phyloP scores from a whole-genome alignment of 192 early-diverging fungal genomes.

The Gigaspora rosea region DNA sequence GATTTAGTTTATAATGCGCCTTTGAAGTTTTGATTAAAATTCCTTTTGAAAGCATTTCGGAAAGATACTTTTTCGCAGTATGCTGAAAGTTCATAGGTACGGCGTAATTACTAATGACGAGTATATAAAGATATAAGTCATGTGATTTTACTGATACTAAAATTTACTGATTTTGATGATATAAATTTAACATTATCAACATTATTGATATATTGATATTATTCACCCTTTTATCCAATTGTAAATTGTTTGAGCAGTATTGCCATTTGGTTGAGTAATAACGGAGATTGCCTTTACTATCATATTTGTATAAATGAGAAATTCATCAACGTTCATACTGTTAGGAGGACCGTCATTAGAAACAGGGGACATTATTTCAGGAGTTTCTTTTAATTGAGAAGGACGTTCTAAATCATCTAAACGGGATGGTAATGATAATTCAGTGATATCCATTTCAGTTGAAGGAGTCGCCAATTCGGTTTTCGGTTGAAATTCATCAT shows the following conservation, averaged over 20 bases:
- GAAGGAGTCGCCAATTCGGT: too few species aligned
- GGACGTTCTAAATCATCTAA: too few species aligned
- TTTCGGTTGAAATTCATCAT: too few species aligned
- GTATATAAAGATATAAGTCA: background rate
- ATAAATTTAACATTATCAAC: background rate
- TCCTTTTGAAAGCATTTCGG: background rate
- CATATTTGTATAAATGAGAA: background rate
- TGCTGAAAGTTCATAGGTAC: background rate
- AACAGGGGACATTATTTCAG: background rate
- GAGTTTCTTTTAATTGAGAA: too few species aligned
- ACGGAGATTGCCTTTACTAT: background rate
- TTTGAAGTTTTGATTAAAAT: background rate
- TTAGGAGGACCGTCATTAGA: background rate
- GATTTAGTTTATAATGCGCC: constrained; percentile 1
- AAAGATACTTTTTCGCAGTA: background rate
- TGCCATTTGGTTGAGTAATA: background rate
- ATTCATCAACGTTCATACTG: background rate
- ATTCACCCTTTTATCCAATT: background rate
- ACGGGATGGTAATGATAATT: too few species aligned
- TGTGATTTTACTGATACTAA: too few species aligned
- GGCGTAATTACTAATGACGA: background rate
- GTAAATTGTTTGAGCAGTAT: background rate
- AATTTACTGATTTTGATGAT: too few species aligned
- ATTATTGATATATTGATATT: background rate
- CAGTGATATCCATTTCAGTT: too few species aligned